Base-by-base conservation (phyloP, 129 eudicot genomes). In the Dittrichia graveolens region DNA sequence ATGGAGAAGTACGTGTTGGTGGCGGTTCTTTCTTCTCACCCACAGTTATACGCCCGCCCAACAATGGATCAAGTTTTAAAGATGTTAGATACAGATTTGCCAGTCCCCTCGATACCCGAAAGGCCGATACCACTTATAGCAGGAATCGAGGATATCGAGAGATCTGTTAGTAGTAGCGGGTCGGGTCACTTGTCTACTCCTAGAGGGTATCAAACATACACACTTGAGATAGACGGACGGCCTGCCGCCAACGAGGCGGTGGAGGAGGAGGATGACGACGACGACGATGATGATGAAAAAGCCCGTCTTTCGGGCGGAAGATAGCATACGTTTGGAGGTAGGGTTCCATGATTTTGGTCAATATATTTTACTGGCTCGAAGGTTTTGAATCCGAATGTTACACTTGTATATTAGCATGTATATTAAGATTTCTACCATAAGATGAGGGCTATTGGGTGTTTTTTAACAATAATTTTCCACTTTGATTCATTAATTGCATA, bases 11-110 rank as follows among this genome's bases (percentile, higher is more conserved):
- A 78, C 53, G 95, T 93, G 35, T 43, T 93, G 77, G 82, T 80
- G 38, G 98, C 95, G 4, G 98, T 93, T 52, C 87, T 93, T 19
- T 87, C 96, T 6, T 93, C 98, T 12, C 98, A 93, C 48, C 98
- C 98, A 5, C 98, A 89, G 11, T 67, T 89, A 44, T 82, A 85
- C 54, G 98, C 98, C 10, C 78, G 98, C 72, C 98, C 98, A 1
- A 85, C 91, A 4, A 89, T 93, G 98, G 96, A 93, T 61, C 98
- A 85, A 49, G 95, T 93, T 5, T 83, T 89, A 50, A 93, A 87
- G 71, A 87, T 93, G 79, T 68, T 93, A 31, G 98, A 93, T 48
- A 71, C 76, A 34, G 92, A 86, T 59, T 74, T 78, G 16, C 84
- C 95, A 2, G 84, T 89, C 68, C 98, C 98, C 5, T 37, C 72